Base-by-base conservation (phyloP, 768 basidiomycete species). In the Boletus sensibilis region DNA sequence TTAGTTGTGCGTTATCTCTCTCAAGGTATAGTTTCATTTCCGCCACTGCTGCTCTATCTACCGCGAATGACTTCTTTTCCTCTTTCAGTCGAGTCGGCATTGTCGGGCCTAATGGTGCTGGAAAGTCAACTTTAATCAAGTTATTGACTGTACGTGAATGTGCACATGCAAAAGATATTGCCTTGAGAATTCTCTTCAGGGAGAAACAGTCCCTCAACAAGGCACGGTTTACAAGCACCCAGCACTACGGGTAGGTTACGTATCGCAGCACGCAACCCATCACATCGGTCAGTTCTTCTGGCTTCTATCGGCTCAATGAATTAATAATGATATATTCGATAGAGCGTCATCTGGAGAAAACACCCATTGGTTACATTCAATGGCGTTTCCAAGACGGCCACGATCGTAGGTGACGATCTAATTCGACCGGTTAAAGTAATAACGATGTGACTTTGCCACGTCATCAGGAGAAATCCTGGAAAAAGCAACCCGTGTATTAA, bases 321-420 rank as follows among this genome's bases (percentile, higher is more conserved):
- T 64, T 55, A 50, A 54, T 70, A 46, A 74, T 55, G 48, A 45
- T 20, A 47, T 42, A 23, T 56, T 53, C 35, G 23, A 58, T 69
- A 90, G 92, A 96, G 71, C 88, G 84, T 64, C 95, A 98, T 76
- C 72, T 98, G 42, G 94, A 96, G 75, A 97, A 98, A 78, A 96
- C 94, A 5, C 92, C 96, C 25, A 91, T 95, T 57, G 89, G 88
- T 52, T 98, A 98, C 69, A 97, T 98, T 65, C 94, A 97, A 76
- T 98, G 95, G 95, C 90, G 95, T 64, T 98, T 94, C 84, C 95
- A 98, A 71, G 95, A 97, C 72, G 96, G 95, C 47, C 90, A 96
- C 74, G 95, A 98, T 80, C 90, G 94, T 90, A 71, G 62, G 85
- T 78, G 56, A 55, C 58, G 39, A 69, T 44, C 25, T 58, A 11